These are phyloP conservation scores for Ogataea hybrid DNA, from an alignment of 1,139 yeast species.

Conservation along the genomic window DNA sequence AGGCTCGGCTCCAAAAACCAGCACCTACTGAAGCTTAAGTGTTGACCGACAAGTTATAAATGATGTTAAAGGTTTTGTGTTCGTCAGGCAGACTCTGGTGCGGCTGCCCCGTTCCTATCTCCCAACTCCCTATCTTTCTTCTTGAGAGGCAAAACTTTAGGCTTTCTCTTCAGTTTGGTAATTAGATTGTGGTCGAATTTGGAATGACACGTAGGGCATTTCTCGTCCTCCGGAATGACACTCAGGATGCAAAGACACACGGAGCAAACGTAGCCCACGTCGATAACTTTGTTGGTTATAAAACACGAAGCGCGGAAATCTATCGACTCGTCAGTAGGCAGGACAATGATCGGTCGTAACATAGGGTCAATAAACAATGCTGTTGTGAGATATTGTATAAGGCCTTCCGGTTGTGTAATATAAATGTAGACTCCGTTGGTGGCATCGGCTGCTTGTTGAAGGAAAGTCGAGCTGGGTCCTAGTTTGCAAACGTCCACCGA, in stretches of 20 bases:
- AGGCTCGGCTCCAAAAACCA: constrained; percentile 4
- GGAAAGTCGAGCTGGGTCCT: constrained; percentile 73
- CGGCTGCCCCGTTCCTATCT: not conserved
- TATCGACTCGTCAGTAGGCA: constrained; percentile 84
- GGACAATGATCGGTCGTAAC: constrained; percentile 65
- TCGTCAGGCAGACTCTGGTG: not conserved
- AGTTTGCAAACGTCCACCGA: constrained; percentile 90
- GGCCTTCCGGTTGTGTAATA: constrained; percentile 70
- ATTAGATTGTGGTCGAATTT: constrained; percentile 57
- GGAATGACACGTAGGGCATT: constrained; percentile 71
- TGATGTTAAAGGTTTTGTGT: no score
- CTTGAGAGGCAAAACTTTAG: constrained; percentile 35
- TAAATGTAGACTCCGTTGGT: constrained; percentile 87
- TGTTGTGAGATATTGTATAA: constrained; percentile 68
- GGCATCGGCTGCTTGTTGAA: constrained; percentile 96
- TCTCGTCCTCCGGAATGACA: constrained; percentile 50
- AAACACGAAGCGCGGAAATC: constrained; percentile 96
- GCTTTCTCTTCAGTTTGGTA: constrained; percentile 51
- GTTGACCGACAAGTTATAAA: no score
- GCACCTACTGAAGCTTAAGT: constrained; percentile 9
- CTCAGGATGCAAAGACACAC: constrained; percentile 80
- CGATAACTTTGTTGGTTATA: constrained; percentile 82
- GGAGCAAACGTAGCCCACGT: constrained; percentile 91
- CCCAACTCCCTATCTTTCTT: constrained; percentile 21
- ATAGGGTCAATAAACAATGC: constrained; percentile 85